Percentiles rank a stretch among this genome's conserved stretches.
phyloP scores from a whole-genome alignment of 2,329 filamentous ascomycete genomes.

The Colletotrichum sp. region DNA sequence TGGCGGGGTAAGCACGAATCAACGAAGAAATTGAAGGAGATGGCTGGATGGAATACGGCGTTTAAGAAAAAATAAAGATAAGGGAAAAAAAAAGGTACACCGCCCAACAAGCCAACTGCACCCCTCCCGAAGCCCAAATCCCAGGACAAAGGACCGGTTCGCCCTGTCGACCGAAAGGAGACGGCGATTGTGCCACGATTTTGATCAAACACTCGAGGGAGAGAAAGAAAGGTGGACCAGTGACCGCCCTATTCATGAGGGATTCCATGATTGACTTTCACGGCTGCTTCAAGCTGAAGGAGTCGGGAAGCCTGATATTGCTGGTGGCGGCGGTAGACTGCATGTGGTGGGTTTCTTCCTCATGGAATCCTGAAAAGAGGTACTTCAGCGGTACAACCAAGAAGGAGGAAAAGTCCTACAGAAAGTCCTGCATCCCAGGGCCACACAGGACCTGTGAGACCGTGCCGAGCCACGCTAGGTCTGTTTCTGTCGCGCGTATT shows the following conservation, averaged over 20 bases:
- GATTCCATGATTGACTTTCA: background rate
- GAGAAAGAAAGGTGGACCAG: background rate
- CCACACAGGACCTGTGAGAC: background rate
- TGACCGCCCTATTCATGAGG: background rate
- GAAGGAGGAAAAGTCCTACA: slow-evolving; percentile 7
- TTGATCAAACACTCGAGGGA: background rate
- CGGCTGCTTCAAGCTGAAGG: background rate
- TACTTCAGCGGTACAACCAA: background rate
- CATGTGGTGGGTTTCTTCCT: background rate
- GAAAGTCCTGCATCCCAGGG: slow-evolving; percentile 15
- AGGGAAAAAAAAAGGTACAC: background rate
- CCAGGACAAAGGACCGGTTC: slow-evolving; percentile 1
- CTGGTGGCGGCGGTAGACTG: background rate
- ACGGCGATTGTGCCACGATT: background rate
- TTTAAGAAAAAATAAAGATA: background rate
- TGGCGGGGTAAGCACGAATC: slow-evolving; percentile 10
- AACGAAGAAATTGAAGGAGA: background rate
- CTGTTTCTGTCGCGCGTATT: background rate
- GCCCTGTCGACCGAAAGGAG: background rate
- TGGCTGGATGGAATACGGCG: background rate
- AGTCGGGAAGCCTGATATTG: background rate
- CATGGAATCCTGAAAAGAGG: background rate
- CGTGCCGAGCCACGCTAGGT: background rate
- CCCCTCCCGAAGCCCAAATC: background rate
- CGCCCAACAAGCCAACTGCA: background rate